Percentiles rank a stretch among this genome's conserved stretches.
These are phyloP conservation scores for Erodium maritimum DNA, from an alignment of 345 rosid species.

Conservation along the genomic window DNA sequence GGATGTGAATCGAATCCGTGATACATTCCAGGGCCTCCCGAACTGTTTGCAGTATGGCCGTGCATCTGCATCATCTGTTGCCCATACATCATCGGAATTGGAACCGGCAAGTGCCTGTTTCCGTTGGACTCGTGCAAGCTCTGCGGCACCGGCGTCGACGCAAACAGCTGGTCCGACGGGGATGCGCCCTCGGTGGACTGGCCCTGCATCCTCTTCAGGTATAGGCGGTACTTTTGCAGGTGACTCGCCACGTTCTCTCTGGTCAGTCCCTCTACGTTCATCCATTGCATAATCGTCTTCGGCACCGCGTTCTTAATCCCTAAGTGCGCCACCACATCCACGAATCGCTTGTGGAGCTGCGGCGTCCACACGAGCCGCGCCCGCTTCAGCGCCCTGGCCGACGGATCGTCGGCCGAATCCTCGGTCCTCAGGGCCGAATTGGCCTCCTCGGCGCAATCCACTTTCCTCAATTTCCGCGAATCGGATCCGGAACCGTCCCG, in stretches of 20 bases:
- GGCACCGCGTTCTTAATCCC: slow-evolving; percentile 96
- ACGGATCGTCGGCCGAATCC: slow-evolving; percentile 20
- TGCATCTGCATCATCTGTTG: slow-evolving; percentile 48
- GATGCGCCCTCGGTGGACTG: slow-evolving; percentile 44
- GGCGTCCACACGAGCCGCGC: slow-evolving; percentile 96
- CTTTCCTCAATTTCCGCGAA: slow-evolving; percentile 24
- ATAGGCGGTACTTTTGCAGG: slow-evolving; percentile 82
- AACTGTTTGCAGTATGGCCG: slow-evolving; percentile 36
- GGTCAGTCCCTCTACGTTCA: slow-evolving; percentile 94
- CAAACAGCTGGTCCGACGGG: slow-evolving; percentile 65
- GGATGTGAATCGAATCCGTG: slow-evolving; percentile 39
- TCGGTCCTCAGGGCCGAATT: slow-evolving; percentile 53
- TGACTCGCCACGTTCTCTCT: slow-evolving; percentile 96
- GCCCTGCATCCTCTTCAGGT: slow-evolving; percentile 87
- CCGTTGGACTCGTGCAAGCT: slow-evolving; percentile 34
- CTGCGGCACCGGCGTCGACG: slow-evolving; percentile 62
- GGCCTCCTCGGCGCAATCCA: slow-evolving; percentile 37
- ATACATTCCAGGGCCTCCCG: slow-evolving; percentile 3
- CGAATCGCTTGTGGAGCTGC: slow-evolving; percentile 89
- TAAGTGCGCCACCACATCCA: slow-evolving; percentile 76
- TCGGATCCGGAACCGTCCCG: slow-evolving; percentile 48
- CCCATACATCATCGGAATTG: slow-evolving; percentile 37
- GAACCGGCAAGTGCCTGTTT: slow-evolving; percentile 30
- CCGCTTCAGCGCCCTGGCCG: slow-evolving; percentile 45
- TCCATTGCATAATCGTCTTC: slow-evolving; percentile 95